These are phyloP conservation scores for Colletotrichum liaoningense DNA, from an alignment of 2,329 filamentous ascomycete genomes.

Conservation along the genomic window DNA sequence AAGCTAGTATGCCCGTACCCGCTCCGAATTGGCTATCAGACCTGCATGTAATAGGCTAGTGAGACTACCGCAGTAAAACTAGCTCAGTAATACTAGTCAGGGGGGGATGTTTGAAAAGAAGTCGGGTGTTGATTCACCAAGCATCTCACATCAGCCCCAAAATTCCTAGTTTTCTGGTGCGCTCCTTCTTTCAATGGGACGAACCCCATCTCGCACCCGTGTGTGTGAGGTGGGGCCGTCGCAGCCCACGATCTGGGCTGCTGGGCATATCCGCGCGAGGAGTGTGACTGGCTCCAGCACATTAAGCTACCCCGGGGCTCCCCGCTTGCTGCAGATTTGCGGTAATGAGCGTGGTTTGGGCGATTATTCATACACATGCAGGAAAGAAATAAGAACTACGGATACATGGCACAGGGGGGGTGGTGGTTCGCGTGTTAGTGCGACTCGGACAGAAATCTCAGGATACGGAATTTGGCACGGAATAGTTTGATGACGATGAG, in stretches of 20 bases:
- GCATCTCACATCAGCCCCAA: background rate
- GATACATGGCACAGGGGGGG: background rate
- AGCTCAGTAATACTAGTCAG: background rate
- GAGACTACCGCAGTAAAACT: background rate
- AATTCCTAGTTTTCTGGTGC: background rate
- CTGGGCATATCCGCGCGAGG: background rate
- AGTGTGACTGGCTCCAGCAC: background rate
- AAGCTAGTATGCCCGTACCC: background rate
- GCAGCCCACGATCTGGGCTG: too few relatives aligned
- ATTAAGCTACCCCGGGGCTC: background rate
- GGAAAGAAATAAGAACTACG: background rate
- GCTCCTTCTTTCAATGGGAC: background rate
- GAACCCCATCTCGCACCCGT: too few relatives aligned
- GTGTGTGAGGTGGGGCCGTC: too few relatives aligned
- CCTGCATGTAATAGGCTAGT: background rate
- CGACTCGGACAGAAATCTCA: too few relatives aligned
- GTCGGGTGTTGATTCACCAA: background rate
- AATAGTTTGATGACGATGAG: background rate
- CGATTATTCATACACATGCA: slow-evolving; percentile 31
- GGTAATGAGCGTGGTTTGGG: slow-evolving; percentile 3
- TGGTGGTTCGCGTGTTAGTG: too few relatives aligned
- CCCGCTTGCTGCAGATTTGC: background rate
- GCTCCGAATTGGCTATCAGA: background rate
- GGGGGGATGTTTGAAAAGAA: too few relatives aligned
- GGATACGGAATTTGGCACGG: too few relatives aligned